A percentile compares a stretch with the other conserved stretches of the same genome.
These are phyloP conservation scores for Nothopassalora personata DNA, from an alignment of 2,329 filamentous ascomycete species.

Conservation along the genomic window DNA sequence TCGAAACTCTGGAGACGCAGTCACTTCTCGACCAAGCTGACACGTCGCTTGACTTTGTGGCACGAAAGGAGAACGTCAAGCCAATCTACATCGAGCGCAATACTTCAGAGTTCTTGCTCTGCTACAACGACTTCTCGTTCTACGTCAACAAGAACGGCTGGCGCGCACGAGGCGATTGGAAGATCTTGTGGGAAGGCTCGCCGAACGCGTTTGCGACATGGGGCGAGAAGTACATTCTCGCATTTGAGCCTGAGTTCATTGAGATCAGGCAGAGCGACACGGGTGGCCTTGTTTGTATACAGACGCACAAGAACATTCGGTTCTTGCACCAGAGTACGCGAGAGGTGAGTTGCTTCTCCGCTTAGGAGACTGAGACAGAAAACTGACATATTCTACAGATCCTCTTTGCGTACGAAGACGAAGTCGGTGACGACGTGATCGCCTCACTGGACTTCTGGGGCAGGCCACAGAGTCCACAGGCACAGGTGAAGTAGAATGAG, in stretches of 20 bases:
- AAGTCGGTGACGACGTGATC: slow-evolving; percentile 85
- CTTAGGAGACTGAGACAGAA: not conserved
- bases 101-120: slow-evolving; percentile 93
- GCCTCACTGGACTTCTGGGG: slow-evolving; percentile 96
- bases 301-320: slow-evolving; percentile 91
- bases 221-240: slow-evolving; percentile 85
- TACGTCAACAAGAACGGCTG: slow-evolving; percentile 98
- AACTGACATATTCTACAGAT: slow-evolving; percentile 56
- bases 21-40: slow-evolving; percentile 95
- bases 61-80: slow-evolving; percentile 76
- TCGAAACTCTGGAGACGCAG: slow-evolving; percentile 97
- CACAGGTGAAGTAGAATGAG: not conserved
- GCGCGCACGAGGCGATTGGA: slow-evolving; percentile 93
- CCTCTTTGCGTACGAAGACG: slow-evolving; percentile 94
- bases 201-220: slow-evolving; percentile 90
- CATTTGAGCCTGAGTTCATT: slow-evolving; percentile 96
- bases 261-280: slow-evolving; percentile 95
- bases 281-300: slow-evolving; percentile 83
- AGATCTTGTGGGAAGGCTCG: slow-evolving; percentile 93
- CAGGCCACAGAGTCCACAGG: slow-evolving; percentile 18
- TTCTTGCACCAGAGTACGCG: slow-evolving; percentile 94
- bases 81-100: slow-evolving; percentile 96
- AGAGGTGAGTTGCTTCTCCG: slow-evolving; percentile 61
- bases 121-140: slow-evolving; percentile 98
- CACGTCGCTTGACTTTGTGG: slow-evolving; percentile 94